A percentile compares a stretch with the other conserved stretches of the same genome.
These are phyloP conservation scores for Orbilia oligospora DNA, from an alignment of 2,329 filamentous ascomycete species.

Conservation along the genomic window DNA sequence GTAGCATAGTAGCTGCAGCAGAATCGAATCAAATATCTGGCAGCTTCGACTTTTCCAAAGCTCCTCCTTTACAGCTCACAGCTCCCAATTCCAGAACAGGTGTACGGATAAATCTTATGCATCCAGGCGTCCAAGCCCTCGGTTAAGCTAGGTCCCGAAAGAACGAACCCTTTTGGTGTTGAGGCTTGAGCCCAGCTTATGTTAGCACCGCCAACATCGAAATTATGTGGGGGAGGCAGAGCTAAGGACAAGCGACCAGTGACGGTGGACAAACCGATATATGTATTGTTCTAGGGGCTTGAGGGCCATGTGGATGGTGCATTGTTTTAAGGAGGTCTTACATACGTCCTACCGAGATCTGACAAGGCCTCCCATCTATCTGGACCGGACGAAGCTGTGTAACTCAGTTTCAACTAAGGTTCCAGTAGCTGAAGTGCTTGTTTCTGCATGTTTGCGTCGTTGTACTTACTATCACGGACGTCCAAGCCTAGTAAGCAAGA, in stretches of 20 bases:
- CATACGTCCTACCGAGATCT: constrained; percentile 60
- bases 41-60: constrained; percentile 21
- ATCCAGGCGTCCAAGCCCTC: constrained; percentile 54
- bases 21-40: constrained; percentile 39
- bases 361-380: constrained; percentile 55
- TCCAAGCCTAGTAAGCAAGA: constrained; percentile 60
- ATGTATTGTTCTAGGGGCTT: constrained; percentile 45
- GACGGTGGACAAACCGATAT: constrained; percentile 21
- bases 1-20: constrained; percentile 3
- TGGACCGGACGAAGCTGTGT: constrained; percentile 53
- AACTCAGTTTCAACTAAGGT: constrained; percentile 32
- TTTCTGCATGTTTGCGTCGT: constrained; percentile 52
- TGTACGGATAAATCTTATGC: constrained; percentile 52
- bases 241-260: constrained; percentile 27
- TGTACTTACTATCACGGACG: constrained; percentile 24
- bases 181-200: constrained; percentile 58
- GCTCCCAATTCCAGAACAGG: constrained; percentile 21
- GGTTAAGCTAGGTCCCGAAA: constrained; percentile 49
- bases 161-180: constrained; percentile 45
- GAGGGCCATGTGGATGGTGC: constrained; percentile 60
- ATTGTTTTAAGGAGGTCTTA: constrained; percentile 62
- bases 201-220: constrained; percentile 59
- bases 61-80: constrained; percentile 1
- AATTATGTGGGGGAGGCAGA: constrained; percentile 61
- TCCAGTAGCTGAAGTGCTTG: constrained; percentile 24